Percentiles rank a stretch among this genome's conserved stretches.
phyloP scores from a whole-genome alignment of 441 rosid genomes.

The Heliophila coronopifolia region DNA sequence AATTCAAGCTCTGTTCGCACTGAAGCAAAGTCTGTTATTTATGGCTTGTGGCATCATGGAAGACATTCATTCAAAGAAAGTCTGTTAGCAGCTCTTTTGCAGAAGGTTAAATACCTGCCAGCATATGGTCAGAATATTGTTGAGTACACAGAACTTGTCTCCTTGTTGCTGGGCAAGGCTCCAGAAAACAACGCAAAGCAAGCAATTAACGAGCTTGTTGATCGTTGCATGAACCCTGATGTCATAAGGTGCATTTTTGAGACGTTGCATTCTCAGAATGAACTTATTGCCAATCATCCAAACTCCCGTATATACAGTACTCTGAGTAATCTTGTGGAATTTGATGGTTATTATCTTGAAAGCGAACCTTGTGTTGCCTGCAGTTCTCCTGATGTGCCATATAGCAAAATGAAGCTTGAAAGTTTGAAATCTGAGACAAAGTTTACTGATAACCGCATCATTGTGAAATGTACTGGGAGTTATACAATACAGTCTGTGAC shows the following conservation, averaged over 20 bases:
- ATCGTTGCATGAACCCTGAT: conserved; percentile 80
- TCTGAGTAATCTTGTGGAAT: conserved; percentile 92
- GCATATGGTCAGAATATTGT: conserved; percentile 97
- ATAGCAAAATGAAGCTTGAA: conserved; percentile 97
- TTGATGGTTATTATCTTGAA: conserved; percentile 99
- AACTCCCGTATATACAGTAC: conserved; percentile 97
- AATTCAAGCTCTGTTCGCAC: conserved; percentile 88
- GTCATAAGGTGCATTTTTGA: conserved; percentile 83
- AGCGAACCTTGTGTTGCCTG: conserved; percentile 99
- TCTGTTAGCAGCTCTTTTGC: conserved; percentile 62
- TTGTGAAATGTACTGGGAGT: conserved; percentile 99
- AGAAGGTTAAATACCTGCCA: conserved; percentile 71
- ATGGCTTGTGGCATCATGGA: conserved; percentile 99
- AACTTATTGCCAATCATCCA: conserved; percentile 99
- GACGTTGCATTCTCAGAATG: conserved; percentile 92
- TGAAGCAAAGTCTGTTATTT: conserved; percentile 89
- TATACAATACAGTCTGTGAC: conserved; percentile 96
- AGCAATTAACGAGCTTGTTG: conserved; percentile 63
- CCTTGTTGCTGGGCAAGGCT: conserved; percentile 76
- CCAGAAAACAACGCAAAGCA: conserved; percentile 81
- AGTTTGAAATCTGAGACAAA: conserved; percentile 98
- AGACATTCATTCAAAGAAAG: conserved; percentile 78
- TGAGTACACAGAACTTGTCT: conserved; percentile 91
- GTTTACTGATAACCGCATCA: conserved; percentile 98
- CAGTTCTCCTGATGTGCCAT: conserved; percentile 99